Percentiles rank a stretch among this genome's conserved stretches.
These are phyloP conservation scores for Sonneratia caseolaris DNA, from an alignment of 345 rosid species.

Conservation along the genomic window DNA sequence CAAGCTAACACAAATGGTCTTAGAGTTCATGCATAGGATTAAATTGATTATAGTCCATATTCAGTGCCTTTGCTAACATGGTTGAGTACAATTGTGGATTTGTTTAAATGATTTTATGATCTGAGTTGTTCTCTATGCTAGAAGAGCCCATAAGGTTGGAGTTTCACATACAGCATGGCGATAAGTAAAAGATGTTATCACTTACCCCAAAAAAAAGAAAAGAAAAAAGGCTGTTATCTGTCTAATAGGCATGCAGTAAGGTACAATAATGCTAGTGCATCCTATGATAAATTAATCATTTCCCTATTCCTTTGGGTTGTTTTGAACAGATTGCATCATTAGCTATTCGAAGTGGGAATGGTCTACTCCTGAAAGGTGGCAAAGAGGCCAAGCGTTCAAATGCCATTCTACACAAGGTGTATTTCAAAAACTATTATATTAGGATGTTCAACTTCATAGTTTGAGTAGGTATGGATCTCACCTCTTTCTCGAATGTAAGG, in stretches of 20 bases:
- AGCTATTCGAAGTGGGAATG: conserved; percentile 96
- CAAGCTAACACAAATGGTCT: too few relatives aligned
- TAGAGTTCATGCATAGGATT: too few relatives aligned
- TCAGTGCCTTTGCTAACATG: too few relatives aligned
- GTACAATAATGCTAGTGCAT: not conserved
- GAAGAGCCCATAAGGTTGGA: not conserved
- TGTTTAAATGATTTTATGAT: too few relatives aligned
- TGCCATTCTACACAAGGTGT: conserved; percentile 90
- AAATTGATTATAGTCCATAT: too few relatives aligned
- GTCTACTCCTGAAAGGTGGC: conserved; percentile 90
- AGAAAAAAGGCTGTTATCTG: too few relatives aligned
- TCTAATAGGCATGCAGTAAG: not conserved
- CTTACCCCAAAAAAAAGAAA: too few relatives aligned
- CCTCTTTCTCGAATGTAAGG: conserved; percentile 28
- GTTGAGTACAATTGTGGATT: too few relatives aligned
- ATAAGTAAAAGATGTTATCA: too few relatives aligned
- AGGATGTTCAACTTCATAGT: not conserved
- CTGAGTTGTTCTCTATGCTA: not conserved
- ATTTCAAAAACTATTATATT: not conserved
- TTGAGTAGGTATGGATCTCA: not conserved
- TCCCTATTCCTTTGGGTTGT: not conserved
- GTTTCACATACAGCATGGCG: not conserved
- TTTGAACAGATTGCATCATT: conserved; percentile 80
- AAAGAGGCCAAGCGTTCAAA: conserved; percentile 90
- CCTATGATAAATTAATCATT: not conserved